These are phyloP conservation scores for Auriscalpium orientale DNA, from an alignment of 768 basidiomycete species.

Conservation along the genomic window DNA sequence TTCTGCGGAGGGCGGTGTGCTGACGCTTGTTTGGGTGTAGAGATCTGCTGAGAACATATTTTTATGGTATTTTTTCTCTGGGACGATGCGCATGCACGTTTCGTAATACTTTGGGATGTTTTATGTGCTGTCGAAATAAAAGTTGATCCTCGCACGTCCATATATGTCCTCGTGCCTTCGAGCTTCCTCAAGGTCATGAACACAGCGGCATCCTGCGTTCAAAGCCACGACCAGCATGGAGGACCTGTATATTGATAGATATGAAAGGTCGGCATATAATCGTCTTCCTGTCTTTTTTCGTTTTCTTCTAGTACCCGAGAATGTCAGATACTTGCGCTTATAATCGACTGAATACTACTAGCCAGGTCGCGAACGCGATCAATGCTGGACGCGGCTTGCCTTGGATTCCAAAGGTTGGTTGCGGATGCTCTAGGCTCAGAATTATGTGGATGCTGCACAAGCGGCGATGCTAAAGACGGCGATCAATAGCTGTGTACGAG, in stretches of 20 bases:
- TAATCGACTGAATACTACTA: constrained; percentile 72
- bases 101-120: too few species aligned
- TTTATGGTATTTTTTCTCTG: too few species aligned
- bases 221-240: constrained; percentile 62
- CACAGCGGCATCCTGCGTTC: constrained; percentile 54
- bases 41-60: too few species aligned
- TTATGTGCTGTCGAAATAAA: too few species aligned
- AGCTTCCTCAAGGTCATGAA: constrained; percentile 45
- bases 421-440: too few species aligned
- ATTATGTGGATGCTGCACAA: too few species aligned
- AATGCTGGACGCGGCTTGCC: constrained; percentile 59
- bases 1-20: too few species aligned
- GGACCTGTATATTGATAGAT: constrained; percentile 60
- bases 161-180: constrained; percentile 60
- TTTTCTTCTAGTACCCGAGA: neutral
- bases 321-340: constrained; percentile 60
- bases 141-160: constrained; percentile 38
- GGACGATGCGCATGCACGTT: too few species aligned
- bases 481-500: too few species aligned
- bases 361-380: constrained; percentile 69
- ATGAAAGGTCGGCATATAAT: constrained; percentile 46
- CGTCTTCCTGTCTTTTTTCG: neutral
- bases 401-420: constrained; percentile 24
- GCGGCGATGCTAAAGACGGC: too few species aligned
- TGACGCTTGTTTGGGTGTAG: too few species aligned